Base-by-base conservation (phyloP, 441 rosid genomes). In the Macaranga tanarius region DNA sequence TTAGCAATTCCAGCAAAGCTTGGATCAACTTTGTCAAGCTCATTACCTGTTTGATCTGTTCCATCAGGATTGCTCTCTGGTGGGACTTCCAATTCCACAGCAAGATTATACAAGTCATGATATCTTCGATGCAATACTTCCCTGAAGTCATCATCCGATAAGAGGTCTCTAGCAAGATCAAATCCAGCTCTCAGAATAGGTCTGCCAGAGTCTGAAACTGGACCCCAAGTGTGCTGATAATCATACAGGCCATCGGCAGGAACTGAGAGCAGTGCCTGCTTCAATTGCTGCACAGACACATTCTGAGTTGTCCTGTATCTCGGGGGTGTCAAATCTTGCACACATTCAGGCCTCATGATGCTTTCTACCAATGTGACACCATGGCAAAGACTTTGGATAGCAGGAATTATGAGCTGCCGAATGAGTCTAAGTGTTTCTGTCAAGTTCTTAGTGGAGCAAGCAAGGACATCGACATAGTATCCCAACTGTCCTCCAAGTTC, bases 401-500 rank as follows among this genome's bases (percentile, higher is more conserved):
- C 90, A 15, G 97, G 97, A 76, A 87, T 79, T 67, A 92, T 82
- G 67, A 92, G 87, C 84, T 89, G 95, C 70, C 90, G 84, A 74
- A 92, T 81, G 71, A 88, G 87, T 77, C 89, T 82, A 31, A 95
- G 87, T 25, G 92, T 92, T 85, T 91, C 96, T 42, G 97, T 90
- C 75, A 95, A 79, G 89, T 83, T 95, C 86, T 88, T 88, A 58
- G 89, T 90, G 70, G 98, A 93, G 80, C 96, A 93, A 76, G 96
- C 90, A 62, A 95, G 90, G 65, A 95, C 86, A 82, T 93, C 97
- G 65, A 93, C 79, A 85, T 90, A 86, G 75, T 95, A 81, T 61
- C 96, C 96, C 62, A 90, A 73, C 72, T 91, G 98, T 79, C 97
- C 98, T 62, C 98, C 98, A 74, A 92, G 95, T 77, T 94, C 98